Evolutionary conservation across 2,329 filamentous ascomycete genomes (phyloP), one percentile per base, ranked within the genome.

Genomic region (Aureobasidium sp.): DNA sequence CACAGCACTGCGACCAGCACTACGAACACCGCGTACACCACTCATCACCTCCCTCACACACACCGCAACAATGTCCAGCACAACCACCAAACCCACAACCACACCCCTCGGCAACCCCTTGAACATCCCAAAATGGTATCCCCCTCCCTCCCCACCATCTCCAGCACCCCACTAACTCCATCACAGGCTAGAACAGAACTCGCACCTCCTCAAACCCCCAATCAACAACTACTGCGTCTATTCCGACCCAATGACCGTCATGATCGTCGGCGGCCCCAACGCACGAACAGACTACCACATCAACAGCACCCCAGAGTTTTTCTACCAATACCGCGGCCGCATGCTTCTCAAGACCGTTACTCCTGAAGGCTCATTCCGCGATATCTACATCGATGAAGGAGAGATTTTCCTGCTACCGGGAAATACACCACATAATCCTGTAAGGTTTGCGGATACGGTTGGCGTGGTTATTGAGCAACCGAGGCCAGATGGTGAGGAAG

Each of bases 211-310:
- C 62, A 85, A 96, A 74, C 94, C 94, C 0, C 94, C 94, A 1
- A 87, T 97, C 71, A 97, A 97, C 79, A 97, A 97, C 79, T 95
- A 94, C 80, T 97, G 92, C 78, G 90, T 97, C 70, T 96, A 96
- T 79, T 89, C 96, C 73, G 83, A 89, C 61, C 83, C 84, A 70
- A 84, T 93, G 63, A 91, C 88, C 47, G 88, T 94, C 72, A 94
- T 94, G 89, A 91, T 96, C 69, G 92, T 99, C 65, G 94, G 94
- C 72, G 94, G 94, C 13, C 94, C 94, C 70, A 97, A 97, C 75
- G 90, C 90, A 64, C 86, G 94, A 66, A 97, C 92, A 61, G 94
- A 97, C 81, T 99, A 97, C 81, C 94, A 97, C 82, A 93, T 97
- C 83, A 97, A 97, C 81, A 80, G 86, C 69, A 97, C 93, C 0